A percentile compares a stretch with the other conserved stretches of the same genome.
phyloP scores from a whole-genome alignment of 1,284 basidiomycete genomes.

The Moniliophthora roreri region DNA sequence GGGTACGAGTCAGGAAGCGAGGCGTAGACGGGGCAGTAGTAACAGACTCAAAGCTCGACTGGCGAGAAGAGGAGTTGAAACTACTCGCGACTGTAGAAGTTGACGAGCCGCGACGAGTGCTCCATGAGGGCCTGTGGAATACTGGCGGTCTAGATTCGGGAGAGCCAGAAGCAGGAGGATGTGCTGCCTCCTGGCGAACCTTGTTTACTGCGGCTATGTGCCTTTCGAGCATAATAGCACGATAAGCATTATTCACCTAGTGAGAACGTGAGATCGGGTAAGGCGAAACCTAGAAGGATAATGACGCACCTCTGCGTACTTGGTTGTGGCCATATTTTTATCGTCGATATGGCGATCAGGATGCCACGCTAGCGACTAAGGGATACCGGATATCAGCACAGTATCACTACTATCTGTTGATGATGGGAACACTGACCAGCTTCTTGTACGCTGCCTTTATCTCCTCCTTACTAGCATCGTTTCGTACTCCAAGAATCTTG shows the following conservation, averaged over 20 bases:
- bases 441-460: slow-evolving; percentile 30
- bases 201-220: slow-evolving; percentile 10
- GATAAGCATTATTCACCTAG: slow-evolving; percentile 31
- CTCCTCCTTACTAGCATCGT: slow-evolving; percentile 28
- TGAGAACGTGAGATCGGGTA: neutral
- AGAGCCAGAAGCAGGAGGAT: slow-evolving; percentile 2
- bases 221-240: slow-evolving; percentile 24
- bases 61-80: slow-evolving; percentile 12
- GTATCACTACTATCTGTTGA: neutral
- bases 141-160: slow-evolving; percentile 4
- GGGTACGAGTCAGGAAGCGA: slow-evolving; percentile 6
- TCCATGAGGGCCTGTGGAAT: neutral
- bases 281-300: neutral
- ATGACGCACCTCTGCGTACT: slow-evolving; percentile 24
- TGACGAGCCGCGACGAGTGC: slow-evolving; percentile 5
- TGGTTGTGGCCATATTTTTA: slow-evolving; percentile 22
- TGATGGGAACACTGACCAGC: slow-evolving; percentile 22
- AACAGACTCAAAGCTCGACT: slow-evolving; percentile 16
- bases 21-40: slow-evolving; percentile 10
- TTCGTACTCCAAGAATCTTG: slow-evolving; percentile 28
- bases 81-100: slow-evolving; percentile 9
- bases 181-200: slow-evolving; percentile 3
- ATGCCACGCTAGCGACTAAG: slow-evolving; percentile 34
- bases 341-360: slow-evolving; percentile 27
- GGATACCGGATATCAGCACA: slow-evolving; percentile 5